Percentiles rank a stretch among this genome's conserved stretches.
These are phyloP conservation scores for Populus tremula DNA, from an alignment of 345 rosid genomes.

Conservation along the genomic window DNA sequence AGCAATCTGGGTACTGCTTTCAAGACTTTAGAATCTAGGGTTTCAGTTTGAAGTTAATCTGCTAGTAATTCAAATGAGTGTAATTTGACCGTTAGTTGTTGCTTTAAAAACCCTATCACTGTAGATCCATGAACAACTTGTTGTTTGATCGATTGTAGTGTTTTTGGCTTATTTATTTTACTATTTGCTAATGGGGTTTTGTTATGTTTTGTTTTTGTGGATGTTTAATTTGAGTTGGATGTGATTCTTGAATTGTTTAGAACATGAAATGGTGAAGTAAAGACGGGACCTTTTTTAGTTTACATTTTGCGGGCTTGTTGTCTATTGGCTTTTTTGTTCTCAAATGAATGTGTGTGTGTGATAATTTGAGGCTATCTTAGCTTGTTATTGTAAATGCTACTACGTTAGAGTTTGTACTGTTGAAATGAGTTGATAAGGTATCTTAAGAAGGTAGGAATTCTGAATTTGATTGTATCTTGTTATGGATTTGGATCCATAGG, in stretches of 20 bases:
- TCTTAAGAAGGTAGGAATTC: not conserved
- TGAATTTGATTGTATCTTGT: not conserved
- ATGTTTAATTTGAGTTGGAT: not conserved
- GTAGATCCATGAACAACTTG: constrained; percentile 18
- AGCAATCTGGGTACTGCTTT: not conserved
- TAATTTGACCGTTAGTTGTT: not conserved
- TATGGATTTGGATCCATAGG: not conserved
- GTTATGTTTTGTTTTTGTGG: not conserved
- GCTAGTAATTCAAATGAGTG: not conserved
- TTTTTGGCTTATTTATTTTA: not conserved
- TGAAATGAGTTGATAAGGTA: not conserved
- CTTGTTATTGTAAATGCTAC: not conserved
- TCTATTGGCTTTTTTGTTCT: not conserved
- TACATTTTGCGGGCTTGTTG: not conserved
- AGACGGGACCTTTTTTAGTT: not conserved
- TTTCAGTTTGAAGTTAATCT: constrained; percentile 3
- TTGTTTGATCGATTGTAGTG: constrained; percentile 4
- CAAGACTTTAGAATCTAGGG: constrained; percentile 8
- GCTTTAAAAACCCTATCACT: not conserved
- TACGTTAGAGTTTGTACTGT: not conserved
- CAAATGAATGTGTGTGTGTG: not conserved
- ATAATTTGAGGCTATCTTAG: not conserved
- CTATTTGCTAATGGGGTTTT: not conserved
- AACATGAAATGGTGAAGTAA: not conserved
- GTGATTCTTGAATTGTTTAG: not conserved